These are phyloP conservation scores for Bertia moriformis DNA, from an alignment of 2,329 filamentous ascomycete species.

Conservation along the genomic window DNA sequence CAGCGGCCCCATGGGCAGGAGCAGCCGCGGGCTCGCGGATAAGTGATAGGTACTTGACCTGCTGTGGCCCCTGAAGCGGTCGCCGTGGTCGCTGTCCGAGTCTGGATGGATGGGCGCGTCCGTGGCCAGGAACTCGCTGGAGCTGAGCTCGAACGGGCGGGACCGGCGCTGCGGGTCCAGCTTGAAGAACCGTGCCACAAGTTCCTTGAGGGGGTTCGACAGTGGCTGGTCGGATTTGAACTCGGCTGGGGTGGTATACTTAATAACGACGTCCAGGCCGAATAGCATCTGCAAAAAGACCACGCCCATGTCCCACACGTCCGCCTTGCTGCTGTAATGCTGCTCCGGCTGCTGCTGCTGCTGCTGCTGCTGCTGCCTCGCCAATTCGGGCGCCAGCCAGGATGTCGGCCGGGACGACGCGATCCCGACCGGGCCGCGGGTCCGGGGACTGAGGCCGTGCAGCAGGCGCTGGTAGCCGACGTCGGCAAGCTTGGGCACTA, in stretches of 20 bases:
- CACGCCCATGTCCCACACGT: constrained; percentile 55
- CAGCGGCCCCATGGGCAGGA: background rate
- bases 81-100: constrained; percentile 4
- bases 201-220: constrained; percentile 38
- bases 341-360: no score
- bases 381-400: constrained; percentile 39
- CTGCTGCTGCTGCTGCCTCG: constrained; percentile 21
- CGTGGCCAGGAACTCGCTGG: constrained; percentile 37
- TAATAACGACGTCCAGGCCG: constrained; percentile 35
- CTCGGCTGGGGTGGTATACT: constrained; percentile 40
- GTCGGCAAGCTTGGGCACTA: constrained; percentile 34
- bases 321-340: no score
- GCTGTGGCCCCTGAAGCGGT: no score
- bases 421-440: no score
- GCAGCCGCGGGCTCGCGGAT: no score
- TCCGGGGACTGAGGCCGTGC: background rate
- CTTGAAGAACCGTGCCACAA: constrained; percentile 44
- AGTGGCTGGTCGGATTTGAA: constrained; percentile 33
- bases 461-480: constrained; percentile 5
- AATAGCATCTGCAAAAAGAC: constrained; percentile 52
- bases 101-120: constrained; percentile 23
- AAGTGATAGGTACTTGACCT: no score
- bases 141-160: constrained; percentile 48
- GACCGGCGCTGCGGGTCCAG: constrained; percentile 42
- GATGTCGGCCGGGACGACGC: constrained; percentile 27